These are phyloP conservation scores for Esteya vermicola DNA, from an alignment of 2,329 filamentous ascomycete genomes.

Conservation along the genomic window DNA sequence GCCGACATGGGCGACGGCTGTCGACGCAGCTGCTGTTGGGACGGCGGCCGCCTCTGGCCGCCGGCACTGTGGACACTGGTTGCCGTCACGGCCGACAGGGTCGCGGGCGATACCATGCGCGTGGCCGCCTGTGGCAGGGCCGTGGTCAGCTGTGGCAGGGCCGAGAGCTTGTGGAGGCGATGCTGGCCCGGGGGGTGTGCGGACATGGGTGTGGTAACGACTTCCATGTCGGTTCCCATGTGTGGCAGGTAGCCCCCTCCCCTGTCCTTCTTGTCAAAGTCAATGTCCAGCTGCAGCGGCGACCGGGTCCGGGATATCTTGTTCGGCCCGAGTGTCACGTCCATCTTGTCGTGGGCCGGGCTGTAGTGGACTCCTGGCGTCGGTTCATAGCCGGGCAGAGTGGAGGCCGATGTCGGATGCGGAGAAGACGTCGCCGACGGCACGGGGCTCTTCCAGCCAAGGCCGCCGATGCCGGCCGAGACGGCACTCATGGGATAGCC, in stretches of 20 bases:
- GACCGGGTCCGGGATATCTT: not conserved
- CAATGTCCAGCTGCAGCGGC: not conserved
- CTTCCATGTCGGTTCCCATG: not conserved
- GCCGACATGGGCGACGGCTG: constrained; percentile 1
- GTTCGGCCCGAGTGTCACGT: not conserved
- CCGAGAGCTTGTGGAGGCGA: not conserved
- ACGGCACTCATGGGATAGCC: not conserved
- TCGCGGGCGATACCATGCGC: not conserved
- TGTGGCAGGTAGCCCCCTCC: not conserved
- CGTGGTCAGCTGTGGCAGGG: not conserved
- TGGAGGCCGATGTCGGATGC: not conserved
- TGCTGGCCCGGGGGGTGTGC: too few relatives aligned
- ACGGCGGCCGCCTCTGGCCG: too few relatives aligned
- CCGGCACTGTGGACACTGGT: constrained; percentile 10
- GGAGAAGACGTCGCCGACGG: not conserved
- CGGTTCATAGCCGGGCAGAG: not conserved
- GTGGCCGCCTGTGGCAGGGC: not conserved
- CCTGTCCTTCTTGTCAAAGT: not conserved
- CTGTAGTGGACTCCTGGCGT: too few relatives aligned
- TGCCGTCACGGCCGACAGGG: not conserved
- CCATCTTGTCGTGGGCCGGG: not conserved
- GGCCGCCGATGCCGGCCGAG: not conserved
- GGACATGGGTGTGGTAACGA: too few relatives aligned
- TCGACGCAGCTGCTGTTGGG: constrained; percentile 8
- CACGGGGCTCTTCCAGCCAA: not conserved